phyloP scores from a whole-genome alignment of 2,329 filamentous ascomycete species.

The Phoma sp. region DNA sequence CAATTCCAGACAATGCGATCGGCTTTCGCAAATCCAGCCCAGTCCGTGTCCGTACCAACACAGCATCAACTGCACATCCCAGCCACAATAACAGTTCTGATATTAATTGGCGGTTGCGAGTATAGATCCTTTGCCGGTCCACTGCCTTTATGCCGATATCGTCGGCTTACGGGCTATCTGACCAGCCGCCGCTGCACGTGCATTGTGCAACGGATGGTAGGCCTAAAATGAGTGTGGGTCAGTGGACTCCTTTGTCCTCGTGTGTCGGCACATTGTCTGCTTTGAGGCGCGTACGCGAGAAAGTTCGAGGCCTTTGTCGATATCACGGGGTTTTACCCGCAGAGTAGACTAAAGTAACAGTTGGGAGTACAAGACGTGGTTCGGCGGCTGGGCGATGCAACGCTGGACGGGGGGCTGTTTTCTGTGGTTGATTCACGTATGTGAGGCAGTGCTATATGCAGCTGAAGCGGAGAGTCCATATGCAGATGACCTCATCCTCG shows the following conservation, averaged over 20 bases:
- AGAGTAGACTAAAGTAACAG: not conserved
- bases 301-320: slow-evolving; percentile 1
- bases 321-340: not conserved
- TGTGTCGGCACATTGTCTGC: slow-evolving; percentile 3
- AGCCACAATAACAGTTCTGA: slow-evolving; percentile 1
- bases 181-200: slow-evolving; percentile 9
- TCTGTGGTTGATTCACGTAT: not conserved
- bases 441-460: slow-evolving; percentile 12
- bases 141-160: not conserved
- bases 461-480: slow-evolving; percentile 14
- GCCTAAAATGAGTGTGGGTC: slow-evolving; percentile 5
- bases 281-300: slow-evolving; percentile 3
- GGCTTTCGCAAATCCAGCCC: not conserved
- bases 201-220: slow-evolving; percentile 2
- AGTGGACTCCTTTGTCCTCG: not conserved
- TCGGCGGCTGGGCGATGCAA: slow-evolving; percentile 13
- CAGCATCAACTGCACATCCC: slow-evolving; percentile 1
- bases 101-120: not conserved
- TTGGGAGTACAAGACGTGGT: slow-evolving; percentile 14
- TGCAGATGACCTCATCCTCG: not conserved
- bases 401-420: slow-evolving; percentile 10
- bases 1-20: slow-evolving; percentile 1
- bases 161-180: not conserved
- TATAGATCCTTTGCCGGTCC: not conserved
- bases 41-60: slow-evolving; percentile 1